phyloP scores from a whole-genome alignment of 2,329 filamentous ascomycete genomes.

The Fusarium sp. region DNA sequence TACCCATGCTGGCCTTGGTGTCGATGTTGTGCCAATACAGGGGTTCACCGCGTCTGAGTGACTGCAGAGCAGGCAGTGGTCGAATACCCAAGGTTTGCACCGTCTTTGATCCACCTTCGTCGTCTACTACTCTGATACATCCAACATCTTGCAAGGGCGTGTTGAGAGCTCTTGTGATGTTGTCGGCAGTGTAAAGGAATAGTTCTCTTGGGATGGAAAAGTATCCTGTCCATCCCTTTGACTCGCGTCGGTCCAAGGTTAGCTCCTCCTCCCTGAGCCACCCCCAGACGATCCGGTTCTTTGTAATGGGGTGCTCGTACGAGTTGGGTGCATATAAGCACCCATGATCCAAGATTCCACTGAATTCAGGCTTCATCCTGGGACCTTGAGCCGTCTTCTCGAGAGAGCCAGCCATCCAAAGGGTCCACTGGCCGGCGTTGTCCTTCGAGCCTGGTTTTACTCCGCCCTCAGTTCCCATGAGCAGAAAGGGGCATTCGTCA shows the following conservation, averaged over 20 bases:
- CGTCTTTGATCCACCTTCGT: constrained; percentile 42
- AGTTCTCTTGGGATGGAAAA: constrained; percentile 57
- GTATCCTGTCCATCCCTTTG: constrained; percentile 60
- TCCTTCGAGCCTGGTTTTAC: constrained; percentile 33
- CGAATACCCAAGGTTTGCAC: constrained; percentile 56
- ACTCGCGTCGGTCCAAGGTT: constrained; percentile 52
- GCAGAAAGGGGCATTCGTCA: constrained; percentile 51
- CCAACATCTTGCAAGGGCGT: constrained; percentile 52
- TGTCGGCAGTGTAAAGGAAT: constrained; percentile 49
- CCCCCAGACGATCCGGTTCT: constrained; percentile 55
- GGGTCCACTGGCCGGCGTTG: constrained; percentile 21
- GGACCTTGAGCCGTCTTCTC: constrained; percentile 17
- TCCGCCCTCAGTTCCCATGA: constrained; percentile 57
- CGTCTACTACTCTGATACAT: constrained; percentile 48
- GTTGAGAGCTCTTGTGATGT: constrained; percentile 50
- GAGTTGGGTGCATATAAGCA: constrained; percentile 59
- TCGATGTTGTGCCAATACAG: constrained; percentile 20
- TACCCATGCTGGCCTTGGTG: background rate
- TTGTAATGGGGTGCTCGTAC: constrained; percentile 55
- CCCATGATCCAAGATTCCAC: constrained; percentile 59
- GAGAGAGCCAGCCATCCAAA: constrained; percentile 56
- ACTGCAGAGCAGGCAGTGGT: constrained; percentile 33
- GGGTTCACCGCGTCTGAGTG: constrained; percentile 29
- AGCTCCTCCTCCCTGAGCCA: constrained; percentile 63
- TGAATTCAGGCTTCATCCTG: constrained; percentile 49